phyloP scores from a whole-genome alignment of 2,329 filamentous ascomycete genomes.

The Aureobasidium sp. region DNA sequence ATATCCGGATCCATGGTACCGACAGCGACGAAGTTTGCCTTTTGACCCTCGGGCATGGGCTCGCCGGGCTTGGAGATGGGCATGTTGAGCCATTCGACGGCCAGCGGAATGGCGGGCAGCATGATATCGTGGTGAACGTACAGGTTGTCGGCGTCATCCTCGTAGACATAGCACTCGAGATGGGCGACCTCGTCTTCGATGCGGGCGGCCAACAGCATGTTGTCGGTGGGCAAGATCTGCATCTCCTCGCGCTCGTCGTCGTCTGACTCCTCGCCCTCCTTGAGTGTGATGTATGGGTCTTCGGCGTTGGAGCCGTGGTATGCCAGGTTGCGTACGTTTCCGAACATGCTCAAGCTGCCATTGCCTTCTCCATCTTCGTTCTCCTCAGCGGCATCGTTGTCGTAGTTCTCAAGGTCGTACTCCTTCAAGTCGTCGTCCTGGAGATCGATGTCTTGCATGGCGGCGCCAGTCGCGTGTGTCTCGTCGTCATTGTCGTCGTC shows the following conservation, averaged over 20 bases:
- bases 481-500: constrained; percentile 47
- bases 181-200: constrained; percentile 96
- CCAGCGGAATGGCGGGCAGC: constrained; percentile 92
- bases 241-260: constrained; percentile 89
- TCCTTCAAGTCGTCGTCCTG: constrained; percentile 84
- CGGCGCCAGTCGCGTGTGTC: constrained; percentile 16
- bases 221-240: constrained; percentile 87
- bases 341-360: constrained; percentile 82
- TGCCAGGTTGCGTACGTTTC: constrained; percentile 84
- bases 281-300: constrained; percentile 91
- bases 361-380: constrained; percentile 46
- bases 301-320: constrained; percentile 93
- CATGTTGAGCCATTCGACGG: constrained; percentile 90
- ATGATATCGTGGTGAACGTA: constrained; percentile 99
- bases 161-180: constrained; percentile 94
- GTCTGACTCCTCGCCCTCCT: constrained; percentile 53
- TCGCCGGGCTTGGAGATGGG: constrained; percentile 62
- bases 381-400: constrained; percentile 64
- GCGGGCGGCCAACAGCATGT: constrained; percentile 83
- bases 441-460: constrained; percentile 10
- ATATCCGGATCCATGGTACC: constrained; percentile 98
- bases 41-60: constrained; percentile 49
- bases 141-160: constrained; percentile 88
- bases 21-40: constrained; percentile 86
- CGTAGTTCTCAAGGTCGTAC: constrained; percentile 93